phyloP scores from a whole-genome alignment of 1,139 yeast genomes.

The Suhomyces guaymorum region DNA sequence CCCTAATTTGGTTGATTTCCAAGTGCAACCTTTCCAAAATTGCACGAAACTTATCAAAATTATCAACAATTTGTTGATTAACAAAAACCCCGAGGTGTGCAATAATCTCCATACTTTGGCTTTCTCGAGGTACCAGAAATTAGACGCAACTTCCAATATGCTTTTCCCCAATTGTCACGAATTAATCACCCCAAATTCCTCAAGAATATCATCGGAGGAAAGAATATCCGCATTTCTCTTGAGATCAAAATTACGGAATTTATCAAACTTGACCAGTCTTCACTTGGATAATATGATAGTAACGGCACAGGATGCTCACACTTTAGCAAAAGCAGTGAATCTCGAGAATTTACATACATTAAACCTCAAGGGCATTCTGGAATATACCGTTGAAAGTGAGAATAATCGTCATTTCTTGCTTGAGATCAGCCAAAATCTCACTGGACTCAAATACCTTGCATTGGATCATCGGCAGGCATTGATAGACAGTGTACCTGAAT shows the following conservation, averaged over 20 bases:
- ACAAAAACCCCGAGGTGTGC: conserved; percentile 13
- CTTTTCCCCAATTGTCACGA: conserved; percentile 9
- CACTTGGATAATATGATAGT: conserved; percentile 32
- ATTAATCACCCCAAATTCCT: conserved; percentile 5
- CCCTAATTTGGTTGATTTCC: conserved; percentile 27
- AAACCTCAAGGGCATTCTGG: conserved; percentile 32
- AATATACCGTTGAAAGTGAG: conserved; percentile 20
- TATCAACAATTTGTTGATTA: conserved; percentile 22
- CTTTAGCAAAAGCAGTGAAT: conserved; percentile 23
- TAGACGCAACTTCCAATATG: conserved; percentile 1
- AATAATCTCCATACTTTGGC: conserved; percentile 20
- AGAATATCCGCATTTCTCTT: conserved; percentile 18
- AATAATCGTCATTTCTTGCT: conserved; percentile 26
- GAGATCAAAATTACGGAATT: conserved; percentile 16
- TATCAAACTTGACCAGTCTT: conserved; percentile 24
- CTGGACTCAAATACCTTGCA: conserved; percentile 29
- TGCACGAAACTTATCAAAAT: conserved; percentile 22
- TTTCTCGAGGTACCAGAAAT: conserved; percentile 20
- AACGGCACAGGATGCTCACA: conserved; percentile 24
- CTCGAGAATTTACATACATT: conserved; percentile 24
- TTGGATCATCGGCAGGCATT: conserved; percentile 49
- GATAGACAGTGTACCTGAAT: conserved; percentile 44
- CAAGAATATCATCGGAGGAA: conserved; percentile 12
- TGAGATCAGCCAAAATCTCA: conserved; percentile 27
- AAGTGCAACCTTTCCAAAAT: conserved; percentile 31